Conservation (phyloP, 2,329 filamentous ascomycete species). For the Phialophora verrucosa region DNA sequence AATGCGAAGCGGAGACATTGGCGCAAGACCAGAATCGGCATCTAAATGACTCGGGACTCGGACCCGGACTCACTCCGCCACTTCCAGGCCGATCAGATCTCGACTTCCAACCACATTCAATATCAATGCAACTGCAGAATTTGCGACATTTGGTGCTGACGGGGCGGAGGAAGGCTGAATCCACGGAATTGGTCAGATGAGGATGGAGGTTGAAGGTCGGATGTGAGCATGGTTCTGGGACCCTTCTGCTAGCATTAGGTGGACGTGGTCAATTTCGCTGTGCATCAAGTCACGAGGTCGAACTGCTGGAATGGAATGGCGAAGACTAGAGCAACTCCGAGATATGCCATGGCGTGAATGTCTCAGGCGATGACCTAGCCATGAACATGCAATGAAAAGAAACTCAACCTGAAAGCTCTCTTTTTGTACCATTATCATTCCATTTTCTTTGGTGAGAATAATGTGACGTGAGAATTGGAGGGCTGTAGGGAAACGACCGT, state of each 20-base stretch:
- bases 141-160: not conserved
- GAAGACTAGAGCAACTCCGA: not conserved
- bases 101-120: not conserved
- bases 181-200: not conserved
- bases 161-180: not conserved
- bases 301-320: not conserved
- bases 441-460: not conserved
- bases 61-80: not conserved
- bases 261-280: not conserved
- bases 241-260: not conserved
- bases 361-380: not conserved
- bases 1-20: conserved; percentile 99
- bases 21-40: conserved; percentile 99
- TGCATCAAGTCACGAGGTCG: not conserved
- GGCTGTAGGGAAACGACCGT: not conserved
- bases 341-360: not conserved
- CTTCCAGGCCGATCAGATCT: not conserved
- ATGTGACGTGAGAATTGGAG: not conserved
- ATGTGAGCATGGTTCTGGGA: not conserved
- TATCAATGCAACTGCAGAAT: not conserved
- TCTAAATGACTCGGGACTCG: conserved; percentile 69
- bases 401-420: not conserved
- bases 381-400: not conserved
- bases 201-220: not conserved
- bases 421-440: not conserved